Conservation (phyloP, 148 eudicot genomes). For the Arbutus unedo region DNA sequence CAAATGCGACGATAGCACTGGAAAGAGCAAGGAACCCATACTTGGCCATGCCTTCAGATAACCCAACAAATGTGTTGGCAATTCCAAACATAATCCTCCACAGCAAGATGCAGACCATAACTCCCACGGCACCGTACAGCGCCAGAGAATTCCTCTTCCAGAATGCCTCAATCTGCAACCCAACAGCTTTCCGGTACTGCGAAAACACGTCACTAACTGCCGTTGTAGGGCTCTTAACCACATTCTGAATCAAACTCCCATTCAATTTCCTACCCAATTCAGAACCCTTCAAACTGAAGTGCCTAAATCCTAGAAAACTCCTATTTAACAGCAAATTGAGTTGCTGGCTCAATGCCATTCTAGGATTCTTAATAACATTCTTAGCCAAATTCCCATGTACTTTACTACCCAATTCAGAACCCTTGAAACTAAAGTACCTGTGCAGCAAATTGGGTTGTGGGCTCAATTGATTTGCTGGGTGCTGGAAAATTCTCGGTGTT, state of each 20-base stretch:
- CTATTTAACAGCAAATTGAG: conserved; percentile 13
- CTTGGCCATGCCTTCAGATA: conserved; percentile 98
- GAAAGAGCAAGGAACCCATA: conserved; percentile 98
- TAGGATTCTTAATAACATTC: conserved; percentile 11
- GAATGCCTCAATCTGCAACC: conserved; percentile 86
- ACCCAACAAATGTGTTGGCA: conserved; percentile 76
- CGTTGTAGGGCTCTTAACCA: conserved; percentile 50
- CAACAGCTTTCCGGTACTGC: conserved; percentile 63
- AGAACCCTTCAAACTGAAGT: conserved; percentile 1
- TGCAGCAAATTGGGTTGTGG: conserved; percentile 22
- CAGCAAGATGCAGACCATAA: conserved; percentile 66
- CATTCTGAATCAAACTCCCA: conserved; percentile 13
- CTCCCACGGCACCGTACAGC: conserved; percentile 67
- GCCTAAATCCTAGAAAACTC: conserved; percentile 3
- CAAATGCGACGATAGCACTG: conserved; percentile 77
- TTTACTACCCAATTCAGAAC: conserved; percentile 41
- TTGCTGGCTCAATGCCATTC: not conserved
- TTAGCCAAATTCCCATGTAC: conserved; percentile 35
- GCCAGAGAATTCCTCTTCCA: conserved; percentile 81
- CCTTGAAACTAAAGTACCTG: conserved; percentile 49
- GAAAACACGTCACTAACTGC: conserved; percentile 38
- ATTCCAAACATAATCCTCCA: conserved; percentile 93
- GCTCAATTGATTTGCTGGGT: conserved; percentile 15
- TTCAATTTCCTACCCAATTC: not conserved
- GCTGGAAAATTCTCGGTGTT: conserved; percentile 18